These are phyloP conservation scores for Fusarium nisikadoi DNA, from an alignment of 2,329 filamentous ascomycete species.

Conservation along the genomic window DNA sequence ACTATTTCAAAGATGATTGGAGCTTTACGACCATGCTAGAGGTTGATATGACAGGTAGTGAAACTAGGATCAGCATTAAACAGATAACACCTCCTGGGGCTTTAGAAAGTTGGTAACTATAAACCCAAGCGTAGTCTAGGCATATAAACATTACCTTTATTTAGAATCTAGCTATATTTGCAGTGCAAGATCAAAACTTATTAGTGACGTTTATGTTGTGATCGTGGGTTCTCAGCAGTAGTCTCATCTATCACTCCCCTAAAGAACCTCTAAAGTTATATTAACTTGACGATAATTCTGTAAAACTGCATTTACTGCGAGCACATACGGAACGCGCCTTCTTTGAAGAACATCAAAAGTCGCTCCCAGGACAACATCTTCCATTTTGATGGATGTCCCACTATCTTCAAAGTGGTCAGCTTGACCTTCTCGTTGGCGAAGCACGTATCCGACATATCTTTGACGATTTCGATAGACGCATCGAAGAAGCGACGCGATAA, in stretches of 20 bases:
- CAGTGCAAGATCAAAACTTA: too few relatives aligned
- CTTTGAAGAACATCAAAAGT: constrained; percentile 47
- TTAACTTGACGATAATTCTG: accelerated
- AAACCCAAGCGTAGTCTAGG: accelerated
- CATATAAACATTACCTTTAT: too few relatives aligned
- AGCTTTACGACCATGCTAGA: not conserved
- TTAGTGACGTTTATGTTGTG: not conserved
- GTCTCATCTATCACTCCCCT: accelerated
- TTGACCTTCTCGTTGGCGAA: constrained; percentile 41
- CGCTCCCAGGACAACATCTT: not conserved
- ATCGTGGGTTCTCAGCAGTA: accelerated
- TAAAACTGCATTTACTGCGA: not conserved
- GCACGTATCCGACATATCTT: constrained; percentile 46
- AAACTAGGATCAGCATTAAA: not conserved
- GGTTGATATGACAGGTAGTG: not conserved
- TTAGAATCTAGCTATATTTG: too few relatives aligned
- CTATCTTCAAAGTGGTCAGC: constrained; percentile 9
- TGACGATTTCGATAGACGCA: constrained; percentile 45
- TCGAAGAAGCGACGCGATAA: constrained; percentile 28
- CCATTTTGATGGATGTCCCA: constrained; percentile 18
- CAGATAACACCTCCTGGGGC: not conserved
- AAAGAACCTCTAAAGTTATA: accelerated
- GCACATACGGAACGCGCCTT: too few relatives aligned
- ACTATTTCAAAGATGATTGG: not conserved
- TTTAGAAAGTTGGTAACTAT: too few relatives aligned